These are phyloP conservation scores for Phytophthora quininea DNA, from an alignment of 352 stramenopile genomes.

Conservation along the genomic window DNA sequence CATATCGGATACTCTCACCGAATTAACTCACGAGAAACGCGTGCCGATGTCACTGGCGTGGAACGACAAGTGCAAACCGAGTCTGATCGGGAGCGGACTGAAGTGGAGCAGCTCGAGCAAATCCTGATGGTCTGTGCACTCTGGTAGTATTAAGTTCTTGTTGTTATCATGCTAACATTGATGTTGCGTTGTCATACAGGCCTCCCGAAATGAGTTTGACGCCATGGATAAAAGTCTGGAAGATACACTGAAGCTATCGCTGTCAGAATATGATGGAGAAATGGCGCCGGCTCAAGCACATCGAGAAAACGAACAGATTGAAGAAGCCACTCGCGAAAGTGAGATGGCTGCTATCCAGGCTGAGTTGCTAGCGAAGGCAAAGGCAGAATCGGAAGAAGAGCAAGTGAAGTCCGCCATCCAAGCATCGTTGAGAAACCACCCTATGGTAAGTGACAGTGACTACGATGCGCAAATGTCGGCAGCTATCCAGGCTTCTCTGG, in stretches of 20 bases:
- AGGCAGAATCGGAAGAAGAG: conserved; percentile 76
- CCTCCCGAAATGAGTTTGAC: conserved; percentile 79
- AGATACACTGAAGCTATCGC: conserved; percentile 69
- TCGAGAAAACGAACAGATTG: conserved; percentile 50
- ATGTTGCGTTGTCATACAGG: conserved; percentile 31
- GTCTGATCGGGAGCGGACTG: conserved; percentile 55
- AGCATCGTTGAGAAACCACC: conserved; percentile 51
- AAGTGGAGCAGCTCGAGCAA: conserved; percentile 76
- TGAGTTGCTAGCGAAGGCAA: conserved; percentile 70
- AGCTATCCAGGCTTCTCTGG: conserved; percentile 73
- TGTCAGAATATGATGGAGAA: conserved; percentile 51
- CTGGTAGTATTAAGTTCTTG: not conserved
- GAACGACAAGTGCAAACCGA: conserved; percentile 36
- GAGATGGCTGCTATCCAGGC: conserved; percentile 80
- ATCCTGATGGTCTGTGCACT: conserved; percentile 58
- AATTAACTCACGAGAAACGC: conserved; percentile 66
- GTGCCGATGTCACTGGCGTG: conserved; percentile 30
- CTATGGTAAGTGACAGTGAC: conserved; percentile 17
- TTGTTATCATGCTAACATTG: conserved; percentile 1
- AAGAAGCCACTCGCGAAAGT: conserved; percentile 66
- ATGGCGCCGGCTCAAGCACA: conserved; percentile 22
- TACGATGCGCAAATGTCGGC: conserved; percentile 68
- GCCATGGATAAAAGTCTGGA: conserved; percentile 79
- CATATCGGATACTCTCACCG: conserved; percentile 71
- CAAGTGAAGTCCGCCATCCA: conserved; percentile 70